Conservation (phyloP, 1,284 basidiomycete genomes). For the Ceraceosorus guamensis region DNA sequence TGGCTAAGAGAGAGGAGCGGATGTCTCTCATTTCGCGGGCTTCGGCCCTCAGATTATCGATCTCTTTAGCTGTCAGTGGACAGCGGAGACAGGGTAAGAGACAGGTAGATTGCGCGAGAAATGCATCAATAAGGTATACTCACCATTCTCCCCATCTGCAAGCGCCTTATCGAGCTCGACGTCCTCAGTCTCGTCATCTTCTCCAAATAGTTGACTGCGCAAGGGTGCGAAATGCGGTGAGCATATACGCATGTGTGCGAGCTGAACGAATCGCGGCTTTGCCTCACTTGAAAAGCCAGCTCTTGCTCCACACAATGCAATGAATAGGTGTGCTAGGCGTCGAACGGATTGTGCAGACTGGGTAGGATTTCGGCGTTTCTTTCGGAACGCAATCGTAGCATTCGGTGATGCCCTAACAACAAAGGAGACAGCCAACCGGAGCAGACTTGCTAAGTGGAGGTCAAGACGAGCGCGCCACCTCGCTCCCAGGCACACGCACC, state of each 20-base stretch:
- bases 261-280: conserved; percentile 10
- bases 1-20: conserved; percentile 52
- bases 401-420: conserved; percentile 24
- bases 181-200: conserved; percentile 69
- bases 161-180: conserved; percentile 76
- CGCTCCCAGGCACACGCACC: conserved; percentile 30
- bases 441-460: not conserved
- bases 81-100: not conserved
- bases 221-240: too few relatives aligned
- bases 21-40: conserved; percentile 78
- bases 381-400: conserved; percentile 54
- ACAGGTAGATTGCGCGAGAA: not conserved
- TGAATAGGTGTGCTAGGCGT: conserved; percentile 96
- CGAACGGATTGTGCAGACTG: conserved; percentile 95
- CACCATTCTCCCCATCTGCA: conserved; percentile 78
- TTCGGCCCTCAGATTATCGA: conserved; percentile 79
- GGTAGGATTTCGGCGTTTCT: conserved; percentile 83
- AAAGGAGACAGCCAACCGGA: not conserved
- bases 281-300: conserved; percentile 82
- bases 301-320: conserved; percentile 99
- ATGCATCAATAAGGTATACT: conserved; percentile 17
- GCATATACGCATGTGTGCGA: conserved; percentile 15
- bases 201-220: conserved; percentile 78
- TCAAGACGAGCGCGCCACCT: not conserved
- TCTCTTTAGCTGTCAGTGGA: conserved; percentile 66